Base-by-base conservation (phyloP, 768 basidiomycete genomes). In the Rhodotorula sphaerocarpa region DNA sequence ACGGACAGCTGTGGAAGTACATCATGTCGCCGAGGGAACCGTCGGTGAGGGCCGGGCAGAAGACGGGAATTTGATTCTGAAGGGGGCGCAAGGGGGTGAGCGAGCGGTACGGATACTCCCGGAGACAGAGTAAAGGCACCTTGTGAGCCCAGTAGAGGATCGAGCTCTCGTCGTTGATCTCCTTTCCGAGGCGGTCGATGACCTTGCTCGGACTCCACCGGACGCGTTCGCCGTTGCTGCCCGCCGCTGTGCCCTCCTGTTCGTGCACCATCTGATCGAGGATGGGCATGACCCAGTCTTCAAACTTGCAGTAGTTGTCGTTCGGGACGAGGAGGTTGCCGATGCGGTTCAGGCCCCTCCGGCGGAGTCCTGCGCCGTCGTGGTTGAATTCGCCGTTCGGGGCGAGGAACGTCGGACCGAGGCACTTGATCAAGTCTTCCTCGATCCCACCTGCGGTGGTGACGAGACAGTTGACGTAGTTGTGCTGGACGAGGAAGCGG, bases 131-230 rank as follows among this genome's bases (percentile, higher is more conserved):
- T 14, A 12, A 4, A 14, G 82, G 80, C 77, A 93, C 95, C 83
- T 95, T 97, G 75, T 90, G 95, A 43, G 92, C 92, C 95, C 95
- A 99, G 74, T 97, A 96, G 73, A 97, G 95, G 60, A 97, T 89
- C 63, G 90, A 93, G 72, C 91, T 87, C 77, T 96, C 95, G 74
- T 96, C 84, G 74, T 95, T 80, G 63, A 99, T 97, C 76, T 97
- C 95, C 75, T 91, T 91, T 33, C 95, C 95, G n/a, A 99, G 78
- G 57, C 95, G 79, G 31, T 80, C 82, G 70, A 97, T 95, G 74
- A 99, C 90, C 20, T 83, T 81, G 73, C 91, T 93, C n/a, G 95
- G 95, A 3, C 87, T 84, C 95, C 95, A 97, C 57, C 85, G 80
- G 63, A 76, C 74, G 33, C 77, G 79, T 59, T 79, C 76, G 27